These are phyloP conservation scores for Tylopilus balloui DNA, from an alignment of 768 basidiomycete species.

Conservation along the genomic window DNA sequence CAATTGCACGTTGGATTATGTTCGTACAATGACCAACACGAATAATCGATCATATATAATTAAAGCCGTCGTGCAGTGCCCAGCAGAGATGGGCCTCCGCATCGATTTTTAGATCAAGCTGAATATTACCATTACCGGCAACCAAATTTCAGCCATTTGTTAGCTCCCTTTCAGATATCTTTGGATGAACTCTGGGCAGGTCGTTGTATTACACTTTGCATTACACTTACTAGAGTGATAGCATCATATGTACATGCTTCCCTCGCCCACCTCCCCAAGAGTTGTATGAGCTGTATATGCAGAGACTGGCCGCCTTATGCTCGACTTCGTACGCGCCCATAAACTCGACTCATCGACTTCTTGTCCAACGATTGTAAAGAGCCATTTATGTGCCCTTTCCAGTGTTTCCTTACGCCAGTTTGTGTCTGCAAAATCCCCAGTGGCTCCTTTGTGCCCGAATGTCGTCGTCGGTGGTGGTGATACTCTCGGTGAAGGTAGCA, in stretches of 20 bases:
- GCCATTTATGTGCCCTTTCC: constrained; percentile 33
- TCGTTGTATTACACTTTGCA: background rate
- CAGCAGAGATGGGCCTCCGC: too few relatives aligned
- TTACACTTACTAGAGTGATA: background rate
- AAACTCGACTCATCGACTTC: constrained; percentile 6
- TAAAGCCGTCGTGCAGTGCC: too few relatives aligned
- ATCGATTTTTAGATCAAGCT: too few relatives aligned
- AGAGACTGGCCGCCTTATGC: constrained; percentile 1
- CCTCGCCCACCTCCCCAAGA: constrained; percentile 40
- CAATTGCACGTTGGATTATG: background rate
- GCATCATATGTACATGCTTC: constrained; percentile 47
- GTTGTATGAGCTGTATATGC: constrained; percentile 6
- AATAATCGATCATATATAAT: too few relatives aligned
- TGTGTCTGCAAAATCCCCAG: constrained; percentile 24
- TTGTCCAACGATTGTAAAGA: constrained; percentile 35
- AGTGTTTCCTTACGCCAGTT: constrained; percentile 36
- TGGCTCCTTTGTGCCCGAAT: constrained; percentile 31
- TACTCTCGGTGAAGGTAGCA: constrained; percentile 47
- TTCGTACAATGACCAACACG: background rate
- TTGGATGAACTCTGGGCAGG: background rate
- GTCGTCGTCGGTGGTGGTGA: constrained; percentile 39
- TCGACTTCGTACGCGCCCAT: constrained; percentile 10
- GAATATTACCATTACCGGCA: too few relatives aligned
- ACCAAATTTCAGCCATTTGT: too few relatives aligned
- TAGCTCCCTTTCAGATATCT: background rate